Conservation (phyloP, 768 basidiomycete genomes). For the Botryobasidium botryosum region DNA sequence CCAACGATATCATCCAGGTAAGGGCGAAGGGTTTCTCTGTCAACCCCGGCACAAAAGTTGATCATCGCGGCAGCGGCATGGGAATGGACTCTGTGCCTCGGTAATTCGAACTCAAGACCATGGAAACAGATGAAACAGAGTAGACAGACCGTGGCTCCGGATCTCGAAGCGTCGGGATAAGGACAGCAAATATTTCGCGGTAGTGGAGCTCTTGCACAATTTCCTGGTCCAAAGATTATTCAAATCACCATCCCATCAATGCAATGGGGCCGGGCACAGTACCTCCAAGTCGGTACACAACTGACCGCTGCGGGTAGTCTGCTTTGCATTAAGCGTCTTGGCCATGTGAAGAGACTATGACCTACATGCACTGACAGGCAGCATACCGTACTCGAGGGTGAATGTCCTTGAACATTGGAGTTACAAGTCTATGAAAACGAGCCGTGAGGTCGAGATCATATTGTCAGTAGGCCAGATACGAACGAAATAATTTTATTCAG, state of each 20-base stretch:
- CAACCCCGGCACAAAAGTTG: constrained; percentile 82
- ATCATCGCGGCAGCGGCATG: constrained; percentile 79
- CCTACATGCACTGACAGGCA: constrained; percentile 74
- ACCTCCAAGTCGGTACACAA: constrained; percentile 81
- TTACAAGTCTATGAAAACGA: constrained; percentile 37
- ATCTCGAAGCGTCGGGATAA: constrained; percentile 59
- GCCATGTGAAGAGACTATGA: no score
- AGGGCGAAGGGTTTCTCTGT: constrained; percentile 49
- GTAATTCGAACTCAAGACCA: constrained; percentile 1
- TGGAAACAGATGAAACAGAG: neutral
- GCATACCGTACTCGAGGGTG: constrained; percentile 62
- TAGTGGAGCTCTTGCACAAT: constrained; percentile 59
- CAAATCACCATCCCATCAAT: neutral
- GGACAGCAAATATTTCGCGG: constrained; percentile 45
- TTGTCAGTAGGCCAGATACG: constrained; percentile 16
- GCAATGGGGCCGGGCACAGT: constrained; percentile 11
- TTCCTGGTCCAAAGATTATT: constrained; percentile 28
- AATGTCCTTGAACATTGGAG: constrained; percentile 58
- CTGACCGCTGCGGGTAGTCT: constrained; percentile 45
- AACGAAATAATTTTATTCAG: constrained; percentile 70
- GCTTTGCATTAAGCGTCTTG: no score
- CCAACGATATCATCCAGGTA: constrained; percentile 71
- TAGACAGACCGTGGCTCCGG: constrained; percentile 45
- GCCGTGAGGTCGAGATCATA: constrained; percentile 9
- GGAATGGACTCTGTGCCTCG: constrained; percentile 49